These are phyloP conservation scores for Sisymbrium irio DNA, from an alignment of 345 rosid species.

Conservation along the genomic window DNA sequence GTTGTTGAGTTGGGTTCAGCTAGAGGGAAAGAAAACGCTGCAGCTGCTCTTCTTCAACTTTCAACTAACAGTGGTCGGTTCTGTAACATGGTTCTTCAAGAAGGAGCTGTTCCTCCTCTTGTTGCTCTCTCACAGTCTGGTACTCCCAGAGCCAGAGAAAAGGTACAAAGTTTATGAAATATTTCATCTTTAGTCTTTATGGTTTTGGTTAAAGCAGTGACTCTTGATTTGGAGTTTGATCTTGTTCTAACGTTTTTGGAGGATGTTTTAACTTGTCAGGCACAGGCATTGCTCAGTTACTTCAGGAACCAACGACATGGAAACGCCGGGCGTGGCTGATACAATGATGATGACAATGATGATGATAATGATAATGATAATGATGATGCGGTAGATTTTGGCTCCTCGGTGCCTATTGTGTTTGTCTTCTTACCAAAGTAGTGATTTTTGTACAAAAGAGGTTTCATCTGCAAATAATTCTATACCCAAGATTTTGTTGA, in stretches of 20 bases:
- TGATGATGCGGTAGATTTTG: conserved; percentile 16
- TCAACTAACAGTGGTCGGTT: conserved; percentile 68
- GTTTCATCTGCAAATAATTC: conserved; percentile 31
- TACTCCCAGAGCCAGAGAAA: conserved; percentile 94
- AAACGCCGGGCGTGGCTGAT: conserved; percentile 58
- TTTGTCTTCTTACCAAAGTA: conserved; percentile 12
- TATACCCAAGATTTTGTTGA: conserved; percentile 22
- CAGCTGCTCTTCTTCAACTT: conserved; percentile 96
- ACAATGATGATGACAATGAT: conserved; percentile 10
- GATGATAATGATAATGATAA: conserved; percentile 7
- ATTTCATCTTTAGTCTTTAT: not conserved
- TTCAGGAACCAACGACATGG: conserved; percentile 82
- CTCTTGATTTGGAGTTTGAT: not conserved
- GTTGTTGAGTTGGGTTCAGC: conserved; percentile 96
- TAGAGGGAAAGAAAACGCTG: conserved; percentile 97
- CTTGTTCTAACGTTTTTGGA: not conserved
- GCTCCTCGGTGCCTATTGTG: conserved; percentile 13
- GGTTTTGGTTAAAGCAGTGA: not conserved
- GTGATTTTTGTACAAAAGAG: conserved; percentile 32
- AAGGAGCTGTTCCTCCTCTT: conserved; percentile 94
- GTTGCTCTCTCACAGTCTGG: conserved; percentile 93
- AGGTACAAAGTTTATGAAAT: conserved; percentile 42
- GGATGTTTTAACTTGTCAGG: conserved; percentile 46
- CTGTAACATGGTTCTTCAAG: conserved; percentile 85
- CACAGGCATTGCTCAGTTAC: conserved; percentile 72